Evolutionary conservation across 1,139 yeast genomes (phyloP), one percentile per base, ranked within the genome.

Genomic region (Yamadazyma pseudoaaseri): DNA sequence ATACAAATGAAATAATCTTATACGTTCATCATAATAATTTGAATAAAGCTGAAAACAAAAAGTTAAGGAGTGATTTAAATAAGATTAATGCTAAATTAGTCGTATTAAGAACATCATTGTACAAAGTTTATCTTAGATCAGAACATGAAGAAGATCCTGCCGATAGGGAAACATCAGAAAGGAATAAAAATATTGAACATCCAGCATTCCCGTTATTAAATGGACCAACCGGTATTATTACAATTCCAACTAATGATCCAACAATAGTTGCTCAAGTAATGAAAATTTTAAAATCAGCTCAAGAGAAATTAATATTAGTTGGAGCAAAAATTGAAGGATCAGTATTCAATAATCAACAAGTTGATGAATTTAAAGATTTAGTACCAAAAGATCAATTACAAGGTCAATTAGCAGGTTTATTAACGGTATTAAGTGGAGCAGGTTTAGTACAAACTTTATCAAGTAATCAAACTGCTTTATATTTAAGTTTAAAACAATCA

Each of bases 191-290:
- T 49, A 45, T 50, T 6, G 53, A 52, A 16, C 95, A 86, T 54
- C 95, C 95, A 8, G 62, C 90, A 45, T 56, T 73, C 24, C 79
- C 82, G 15, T 68, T 89, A 41, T 71, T 90, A 39, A 66, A 65
- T 43, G 97, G 97, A 5, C 96, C 97, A 18, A 82, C 96, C 1
- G 95, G 92, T 2, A 71, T 86, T n/a, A 78, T 90, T 36, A 59
- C 84, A 15, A 71, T 87, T 42, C 76, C 78, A 26, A 76, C 73
- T 40, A 68, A 85, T 33, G 82, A 86, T 44, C 96, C 97, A n/a
- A 51, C 62, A 13, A 64, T 65, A 17, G 87, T 89, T 8, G 74
- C 76, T 26, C 66, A 68, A 36, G 76, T 86, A 6, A 61, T 85
- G 48, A 82, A 76, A 51, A 56, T 79, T 26, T 56, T 89, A 37